Evolutionary conservation across 805 yeast genomes (phyloP).

Genomic region (Huiozyma naganishii): DNA sequence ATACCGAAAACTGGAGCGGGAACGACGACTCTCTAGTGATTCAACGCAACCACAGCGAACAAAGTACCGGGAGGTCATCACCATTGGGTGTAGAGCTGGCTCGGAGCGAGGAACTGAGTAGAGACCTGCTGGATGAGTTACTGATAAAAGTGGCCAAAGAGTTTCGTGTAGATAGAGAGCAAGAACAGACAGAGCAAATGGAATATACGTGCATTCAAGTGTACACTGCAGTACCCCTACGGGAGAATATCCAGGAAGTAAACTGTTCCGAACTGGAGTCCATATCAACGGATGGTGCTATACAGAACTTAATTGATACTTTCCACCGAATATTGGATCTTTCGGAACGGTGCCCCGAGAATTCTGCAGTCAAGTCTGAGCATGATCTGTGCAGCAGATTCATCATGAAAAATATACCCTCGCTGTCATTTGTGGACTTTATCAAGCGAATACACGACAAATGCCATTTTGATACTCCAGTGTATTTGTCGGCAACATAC

Average conservation of each 20-base stretch:
- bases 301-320: slow-evolving; percentile 2
- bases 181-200: not conserved
- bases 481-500: slow-evolving; percentile 19
- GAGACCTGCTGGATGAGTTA: not conserved
- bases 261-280: not conserved
- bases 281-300: slow-evolving; percentile 1
- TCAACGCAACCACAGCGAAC: too few relatives aligned
- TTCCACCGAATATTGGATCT: not conserved
- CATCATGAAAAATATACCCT: slow-evolving; percentile 23
- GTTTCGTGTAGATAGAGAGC: slow-evolving; percentile 6
- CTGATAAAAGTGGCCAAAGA: slow-evolving; percentile 12
- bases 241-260: not conserved
- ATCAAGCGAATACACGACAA: slow-evolving; percentile 22
- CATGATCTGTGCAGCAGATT: slow-evolving; percentile 5
- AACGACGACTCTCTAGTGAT: too few relatives aligned
- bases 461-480: slow-evolving; percentile 20
- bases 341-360: not conserved
- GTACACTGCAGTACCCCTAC: not conserved
- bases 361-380: too few relatives aligned
- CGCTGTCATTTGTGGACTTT: slow-evolving; percentile 16
- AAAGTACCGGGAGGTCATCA: not conserved
- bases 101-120: not conserved
- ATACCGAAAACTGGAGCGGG: not conserved
- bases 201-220: not conserved
- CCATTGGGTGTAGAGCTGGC: not conserved